These are phyloP conservation scores for Colletotrichum salicis DNA, from an alignment of 2,329 filamentous ascomycete species.

Conservation along the genomic window DNA sequence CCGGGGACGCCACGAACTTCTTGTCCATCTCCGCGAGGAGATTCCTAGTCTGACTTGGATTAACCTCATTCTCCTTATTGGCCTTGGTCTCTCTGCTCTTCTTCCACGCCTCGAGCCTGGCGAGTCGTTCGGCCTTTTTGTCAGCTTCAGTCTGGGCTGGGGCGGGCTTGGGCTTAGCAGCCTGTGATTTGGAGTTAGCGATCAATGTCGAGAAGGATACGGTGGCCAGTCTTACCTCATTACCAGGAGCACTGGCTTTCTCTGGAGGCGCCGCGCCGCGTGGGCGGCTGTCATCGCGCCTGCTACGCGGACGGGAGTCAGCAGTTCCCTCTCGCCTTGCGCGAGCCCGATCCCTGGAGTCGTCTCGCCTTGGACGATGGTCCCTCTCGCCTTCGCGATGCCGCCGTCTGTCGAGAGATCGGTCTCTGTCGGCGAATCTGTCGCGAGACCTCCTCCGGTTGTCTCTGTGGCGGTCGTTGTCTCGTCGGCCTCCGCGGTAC, in stretches of 20 bases:
- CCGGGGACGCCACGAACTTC: constrained; percentile 62
- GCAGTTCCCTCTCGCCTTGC: constrained; percentile 75
- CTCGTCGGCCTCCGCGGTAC: constrained; percentile 70
- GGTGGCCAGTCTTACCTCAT: constrained; percentile 62
- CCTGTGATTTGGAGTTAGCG: constrained; percentile 53
- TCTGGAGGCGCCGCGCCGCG: constrained; percentile 63
- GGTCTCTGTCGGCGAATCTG: constrained; percentile 66
- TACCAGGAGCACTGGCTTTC: constrained; percentile 58
- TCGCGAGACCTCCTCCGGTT: constrained; percentile 71
- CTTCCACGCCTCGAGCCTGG: constrained; percentile 91
- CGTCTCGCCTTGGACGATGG: constrained; percentile 76
- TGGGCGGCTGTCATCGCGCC: constrained; percentile 70
- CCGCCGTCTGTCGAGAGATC: constrained; percentile 61
- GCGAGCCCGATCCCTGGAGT: constrained; percentile 73
- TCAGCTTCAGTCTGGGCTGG: constrained; percentile 73
- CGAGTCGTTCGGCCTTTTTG: constrained; percentile 82
- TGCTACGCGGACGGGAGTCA: constrained; percentile 75
- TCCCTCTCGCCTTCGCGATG: constrained; percentile 73
- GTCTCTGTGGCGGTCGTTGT: constrained; percentile 62
- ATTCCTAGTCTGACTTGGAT: constrained; percentile 71
- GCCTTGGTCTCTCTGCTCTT: constrained; percentile 84
- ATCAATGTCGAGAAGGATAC: not conserved
- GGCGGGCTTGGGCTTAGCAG: constrained; percentile 62
- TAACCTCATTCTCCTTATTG: constrained; percentile 76
- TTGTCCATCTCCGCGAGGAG: constrained; percentile 80